Conservation (phyloP, 2,329 filamentous ascomycete species). For the Orbilia javanica region DNA sequence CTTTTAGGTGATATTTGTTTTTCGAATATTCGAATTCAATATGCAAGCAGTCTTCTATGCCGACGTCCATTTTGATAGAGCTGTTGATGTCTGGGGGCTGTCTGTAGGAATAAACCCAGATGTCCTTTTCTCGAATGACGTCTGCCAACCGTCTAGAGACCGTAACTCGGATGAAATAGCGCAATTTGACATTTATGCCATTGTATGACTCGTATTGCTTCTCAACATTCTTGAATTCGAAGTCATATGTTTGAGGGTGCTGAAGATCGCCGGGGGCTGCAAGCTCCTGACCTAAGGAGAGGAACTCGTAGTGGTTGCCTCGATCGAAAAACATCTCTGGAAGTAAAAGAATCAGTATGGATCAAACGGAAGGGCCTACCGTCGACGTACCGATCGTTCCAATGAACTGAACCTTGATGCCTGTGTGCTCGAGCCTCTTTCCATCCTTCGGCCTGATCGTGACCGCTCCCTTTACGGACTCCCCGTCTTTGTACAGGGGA, state of each 20-base stretch:
- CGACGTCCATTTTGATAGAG: slow-evolving; percentile 99
- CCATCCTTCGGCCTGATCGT: slow-evolving; percentile 97
- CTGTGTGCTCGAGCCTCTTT: slow-evolving; percentile 96
- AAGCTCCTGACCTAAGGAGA: slow-evolving; percentile 95
- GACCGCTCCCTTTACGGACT: slow-evolving; percentile 96
- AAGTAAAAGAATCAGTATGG: slow-evolving; percentile 37
- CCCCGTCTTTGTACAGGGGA: slow-evolving; percentile 95
- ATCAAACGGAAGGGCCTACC: not conserved
- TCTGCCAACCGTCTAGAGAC: slow-evolving; percentile 97
- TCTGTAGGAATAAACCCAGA: slow-evolving; percentile 99
- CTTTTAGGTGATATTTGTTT: slow-evolving; percentile 98
- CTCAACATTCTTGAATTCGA: slow-evolving; percentile 99
- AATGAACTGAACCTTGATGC: slow-evolving; percentile 99
- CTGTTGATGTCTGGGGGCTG: slow-evolving; percentile 98
- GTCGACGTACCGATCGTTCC: slow-evolving; percentile 84
- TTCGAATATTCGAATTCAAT: slow-evolving; percentile 99
- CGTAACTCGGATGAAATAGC: slow-evolving; percentile 97
- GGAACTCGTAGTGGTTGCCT: slow-evolving; percentile 98
- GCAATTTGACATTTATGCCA: slow-evolving; percentile 98
- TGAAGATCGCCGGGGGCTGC: slow-evolving; percentile 97
- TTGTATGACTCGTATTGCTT: slow-evolving; percentile 99
- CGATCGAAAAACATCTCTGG: slow-evolving; percentile 99
- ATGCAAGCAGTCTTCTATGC: slow-evolving; percentile 98
- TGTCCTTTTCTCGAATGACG: slow-evolving; percentile 97
- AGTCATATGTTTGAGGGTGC: slow-evolving; percentile 97